These are phyloP conservation scores for Neonectria sp. DNA, from an alignment of 2,329 filamentous ascomycete genomes.

Conservation along the genomic window DNA sequence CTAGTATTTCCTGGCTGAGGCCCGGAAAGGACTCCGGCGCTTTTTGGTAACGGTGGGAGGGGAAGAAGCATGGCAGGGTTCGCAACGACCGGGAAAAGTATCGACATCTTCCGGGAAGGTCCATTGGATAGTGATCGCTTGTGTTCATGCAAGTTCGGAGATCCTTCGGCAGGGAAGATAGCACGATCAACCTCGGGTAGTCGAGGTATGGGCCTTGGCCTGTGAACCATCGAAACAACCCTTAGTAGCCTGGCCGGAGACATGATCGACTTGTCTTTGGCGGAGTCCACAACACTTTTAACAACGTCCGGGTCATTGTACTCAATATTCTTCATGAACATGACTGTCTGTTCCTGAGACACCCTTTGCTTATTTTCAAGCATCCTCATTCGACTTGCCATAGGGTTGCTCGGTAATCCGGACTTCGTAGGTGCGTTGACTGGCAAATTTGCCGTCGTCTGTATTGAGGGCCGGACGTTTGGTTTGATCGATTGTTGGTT, in stretches of 20 bases:
- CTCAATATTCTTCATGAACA: slow-evolving; percentile 70
- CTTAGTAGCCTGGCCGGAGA: slow-evolving; percentile 10
- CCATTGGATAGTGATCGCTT: slow-evolving; percentile 66
- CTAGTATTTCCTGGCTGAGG: slow-evolving; percentile 67
- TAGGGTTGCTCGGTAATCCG: slow-evolving; percentile 65
- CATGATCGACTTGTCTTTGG: slow-evolving; percentile 50
- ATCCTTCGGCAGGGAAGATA: slow-evolving; percentile 62
- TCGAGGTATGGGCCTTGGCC: slow-evolving; percentile 70
- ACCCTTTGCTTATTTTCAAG: slow-evolving; percentile 46
- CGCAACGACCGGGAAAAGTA: slow-evolving; percentile 60
- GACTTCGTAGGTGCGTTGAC: slow-evolving; percentile 62
- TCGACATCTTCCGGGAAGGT: slow-evolving; percentile 62
- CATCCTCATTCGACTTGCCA: slow-evolving; percentile 53
- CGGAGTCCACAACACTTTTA: slow-evolving; percentile 63
- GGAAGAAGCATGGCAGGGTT: slow-evolving; percentile 62
- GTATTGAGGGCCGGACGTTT: slow-evolving; percentile 52
- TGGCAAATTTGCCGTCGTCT: slow-evolving; percentile 51
- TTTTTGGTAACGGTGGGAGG: slow-evolving; percentile 64
- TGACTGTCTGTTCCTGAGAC: slow-evolving; percentile 62
- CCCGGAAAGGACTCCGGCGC: slow-evolving; percentile 54
- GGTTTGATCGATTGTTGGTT: slow-evolving; percentile 48
- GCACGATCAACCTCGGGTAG: slow-evolving; percentile 62
- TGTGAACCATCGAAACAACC: slow-evolving; percentile 60
- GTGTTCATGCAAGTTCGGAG: slow-evolving; percentile 56
- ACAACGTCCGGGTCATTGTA: slow-evolving; percentile 68